Evolutionary conservation across 805 yeast species (phyloP).

Genomic region (Clavispora vitiphila): DNA sequence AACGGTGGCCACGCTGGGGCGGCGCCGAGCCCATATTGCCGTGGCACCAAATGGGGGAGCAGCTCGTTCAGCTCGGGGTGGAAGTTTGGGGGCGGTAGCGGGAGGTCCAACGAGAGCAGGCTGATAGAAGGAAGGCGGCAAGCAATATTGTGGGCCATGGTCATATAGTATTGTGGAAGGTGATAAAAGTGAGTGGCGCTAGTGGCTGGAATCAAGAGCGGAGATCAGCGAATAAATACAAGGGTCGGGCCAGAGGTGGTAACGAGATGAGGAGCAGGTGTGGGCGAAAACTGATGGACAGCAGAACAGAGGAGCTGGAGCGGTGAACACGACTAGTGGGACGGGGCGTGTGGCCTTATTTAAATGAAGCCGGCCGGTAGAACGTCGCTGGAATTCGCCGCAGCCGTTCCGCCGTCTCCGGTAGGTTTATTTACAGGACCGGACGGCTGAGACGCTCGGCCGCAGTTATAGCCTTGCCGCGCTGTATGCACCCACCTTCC

Average conservation of each 20-base stretch:
- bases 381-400: neutral
- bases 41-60: slow-evolving; percentile 1
- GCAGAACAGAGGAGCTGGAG: too few species aligned
- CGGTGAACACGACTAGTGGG: too few species aligned
- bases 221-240: too few species aligned
- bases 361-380: neutral
- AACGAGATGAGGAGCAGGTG: too few species aligned
- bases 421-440: slow-evolving; percentile 5
- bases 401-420: slow-evolving; percentile 6
- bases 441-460: slow-evolving; percentile 11
- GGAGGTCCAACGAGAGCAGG: slow-evolving; percentile 31
- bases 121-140: slow-evolving; percentile 31
- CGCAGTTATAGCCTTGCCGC: slow-evolving; percentile 7
- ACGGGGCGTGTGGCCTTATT: neutral
- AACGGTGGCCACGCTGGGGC: neutral
- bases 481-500: slow-evolving; percentile 3
- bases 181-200: too few species aligned
- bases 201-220: too few species aligned
- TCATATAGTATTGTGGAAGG: neutral
- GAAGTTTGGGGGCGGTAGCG: slow-evolving; percentile 12
- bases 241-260: too few species aligned
- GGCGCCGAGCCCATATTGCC: neutral
- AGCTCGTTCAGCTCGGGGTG: neutral
- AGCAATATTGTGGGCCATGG: slow-evolving; percentile 11
- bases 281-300: too few species aligned